Evolutionary conservation across 2,329 filamentous ascomycete species (phyloP).

Genomic region (Achaetomium macrosporum): DNA sequence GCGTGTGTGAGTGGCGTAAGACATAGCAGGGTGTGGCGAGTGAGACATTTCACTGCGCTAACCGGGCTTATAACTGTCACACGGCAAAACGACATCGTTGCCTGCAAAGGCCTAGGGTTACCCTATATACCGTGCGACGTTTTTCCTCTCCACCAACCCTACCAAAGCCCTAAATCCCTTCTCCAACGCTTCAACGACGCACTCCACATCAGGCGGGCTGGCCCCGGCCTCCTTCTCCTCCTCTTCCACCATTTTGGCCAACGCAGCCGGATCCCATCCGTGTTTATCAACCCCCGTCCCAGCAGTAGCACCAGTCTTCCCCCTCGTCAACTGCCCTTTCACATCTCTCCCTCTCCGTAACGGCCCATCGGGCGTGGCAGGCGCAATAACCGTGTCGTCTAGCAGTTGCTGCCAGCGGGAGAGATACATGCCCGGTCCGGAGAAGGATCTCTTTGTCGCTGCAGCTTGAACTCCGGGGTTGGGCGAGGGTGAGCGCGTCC

Average conservation of each 20-base stretch:
- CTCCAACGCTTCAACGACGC: slow-evolving; percentile 38
- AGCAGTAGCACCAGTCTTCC: slow-evolving; percentile 34
- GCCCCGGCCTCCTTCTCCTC: slow-evolving; percentile 30
- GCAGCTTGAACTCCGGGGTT: slow-evolving; percentile 8
- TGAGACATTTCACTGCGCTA: too few relatives aligned
- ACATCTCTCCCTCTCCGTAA: slow-evolving; percentile 51
- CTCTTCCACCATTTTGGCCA: slow-evolving; percentile 23
- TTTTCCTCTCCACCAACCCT: slow-evolving; percentile 4
- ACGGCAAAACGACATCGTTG: background rate
- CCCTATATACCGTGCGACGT: background rate
- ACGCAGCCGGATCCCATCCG: background rate
- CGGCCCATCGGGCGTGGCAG: slow-evolving; percentile 45
- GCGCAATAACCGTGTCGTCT: slow-evolving; percentile 64
- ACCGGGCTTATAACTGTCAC: background rate
- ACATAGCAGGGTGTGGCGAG: too few relatives aligned
- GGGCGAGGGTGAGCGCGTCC: background rate
- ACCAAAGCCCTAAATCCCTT: slow-evolving; percentile 32
- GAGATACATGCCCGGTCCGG: slow-evolving; percentile 67
- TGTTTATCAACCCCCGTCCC: background rate
- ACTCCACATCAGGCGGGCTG: slow-evolving; percentile 37
- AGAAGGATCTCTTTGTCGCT: slow-evolving; percentile 25
- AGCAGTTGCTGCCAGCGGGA: slow-evolving; percentile 66
- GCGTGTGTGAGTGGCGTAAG: too few relatives aligned
- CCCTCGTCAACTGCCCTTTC: slow-evolving; percentile 37
- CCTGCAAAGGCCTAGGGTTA: too few relatives aligned